phyloP scores from a whole-genome alignment of 495 filamentous ascomycete genomes.

The Daldinia bambusicola region DNA sequence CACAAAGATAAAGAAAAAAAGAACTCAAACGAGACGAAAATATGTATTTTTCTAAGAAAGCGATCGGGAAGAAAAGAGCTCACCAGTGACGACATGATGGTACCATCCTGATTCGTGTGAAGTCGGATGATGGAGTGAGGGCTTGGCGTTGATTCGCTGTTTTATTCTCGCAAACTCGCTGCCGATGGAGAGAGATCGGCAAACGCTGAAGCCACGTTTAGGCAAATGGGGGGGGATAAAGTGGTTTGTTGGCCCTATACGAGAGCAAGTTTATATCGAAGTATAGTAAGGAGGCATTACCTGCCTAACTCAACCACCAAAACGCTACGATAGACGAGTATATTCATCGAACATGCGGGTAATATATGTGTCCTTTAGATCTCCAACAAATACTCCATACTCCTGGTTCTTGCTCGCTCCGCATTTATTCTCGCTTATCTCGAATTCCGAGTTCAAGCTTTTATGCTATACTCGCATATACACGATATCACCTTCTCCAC shows the following conservation, averaged over 20 bases:
- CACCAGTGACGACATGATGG: constrained; percentile 43
- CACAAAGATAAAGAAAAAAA: constrained; percentile 11
- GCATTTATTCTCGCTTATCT: constrained; percentile 4
- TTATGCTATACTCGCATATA: neutral
- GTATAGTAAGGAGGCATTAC: constrained; percentile 13
- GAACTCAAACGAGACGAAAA: constrained; percentile 13
- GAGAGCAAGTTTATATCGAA: constrained; percentile 15
- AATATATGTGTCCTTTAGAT: constrained; percentile 7
- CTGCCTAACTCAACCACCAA: constrained; percentile 9
- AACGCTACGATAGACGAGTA: neutral
- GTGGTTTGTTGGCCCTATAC: constrained; percentile 20
- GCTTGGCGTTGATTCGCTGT: constrained; percentile 40
- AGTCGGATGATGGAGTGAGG: constrained; percentile 35
- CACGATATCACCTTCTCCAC: neutral
- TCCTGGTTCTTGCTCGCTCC: neutral
- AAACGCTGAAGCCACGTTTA: constrained; percentile 40
- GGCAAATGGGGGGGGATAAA: constrained; percentile 34
- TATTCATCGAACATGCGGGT: neutral
- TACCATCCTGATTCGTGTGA: constrained; percentile 33
- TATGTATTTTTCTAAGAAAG: neutral
- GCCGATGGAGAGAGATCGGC: constrained; percentile 37
- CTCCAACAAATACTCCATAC: constrained; percentile 1
- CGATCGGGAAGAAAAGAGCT: constrained; percentile 19
- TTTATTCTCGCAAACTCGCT: constrained; percentile 34
- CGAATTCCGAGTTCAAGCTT: neutral